These are phyloP conservation scores for Syzygium jambos DNA, from an alignment of 345 rosid genomes.

Conservation along the genomic window DNA sequence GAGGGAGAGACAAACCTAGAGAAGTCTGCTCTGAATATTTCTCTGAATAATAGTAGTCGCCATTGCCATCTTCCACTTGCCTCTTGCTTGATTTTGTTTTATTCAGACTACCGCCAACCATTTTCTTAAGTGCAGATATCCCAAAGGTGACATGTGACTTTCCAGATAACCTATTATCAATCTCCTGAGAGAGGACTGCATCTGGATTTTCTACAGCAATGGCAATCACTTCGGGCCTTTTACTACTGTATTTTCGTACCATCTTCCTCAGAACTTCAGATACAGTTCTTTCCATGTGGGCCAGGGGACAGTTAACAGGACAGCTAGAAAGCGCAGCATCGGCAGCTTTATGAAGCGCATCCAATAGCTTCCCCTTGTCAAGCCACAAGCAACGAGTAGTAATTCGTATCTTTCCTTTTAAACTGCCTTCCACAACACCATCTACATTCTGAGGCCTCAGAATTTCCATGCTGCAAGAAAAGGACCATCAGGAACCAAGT, in stretches of 20 bases:
- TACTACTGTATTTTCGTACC: slow-evolving; percentile 92
- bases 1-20: slow-evolving; percentile 30
- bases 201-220: slow-evolving; percentile 75
- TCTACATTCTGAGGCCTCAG: slow-evolving; percentile 53
- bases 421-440: slow-evolving; percentile 26
- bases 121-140: slow-evolving; percentile 44
- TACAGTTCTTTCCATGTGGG: slow-evolving; percentile 90
- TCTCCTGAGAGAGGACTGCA: slow-evolving; percentile 65
- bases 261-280: slow-evolving; percentile 80
- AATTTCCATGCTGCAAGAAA: slow-evolving; percentile 74
- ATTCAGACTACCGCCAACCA: slow-evolving; percentile 32
- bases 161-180: slow-evolving; percentile 54
- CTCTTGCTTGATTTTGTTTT: slow-evolving; percentile 20
- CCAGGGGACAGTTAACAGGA: slow-evolving; percentile 75
- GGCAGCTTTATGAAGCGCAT: slow-evolving; percentile 88
- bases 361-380: slow-evolving; percentile 91
- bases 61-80: slow-evolving; percentile 17
- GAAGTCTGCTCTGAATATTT: slow-evolving; percentile 14
- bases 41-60: slow-evolving; percentile 7
- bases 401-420: slow-evolving; percentile 90
- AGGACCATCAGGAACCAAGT: background rate
- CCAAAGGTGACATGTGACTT: slow-evolving; percentile 45
- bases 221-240: slow-evolving; percentile 90
- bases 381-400: slow-evolving; percentile 98
- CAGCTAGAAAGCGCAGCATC: slow-evolving; percentile 87